Conservation (phyloP, 2,329 filamentous ascomycete species). For the Talaromyces sp. region DNA sequence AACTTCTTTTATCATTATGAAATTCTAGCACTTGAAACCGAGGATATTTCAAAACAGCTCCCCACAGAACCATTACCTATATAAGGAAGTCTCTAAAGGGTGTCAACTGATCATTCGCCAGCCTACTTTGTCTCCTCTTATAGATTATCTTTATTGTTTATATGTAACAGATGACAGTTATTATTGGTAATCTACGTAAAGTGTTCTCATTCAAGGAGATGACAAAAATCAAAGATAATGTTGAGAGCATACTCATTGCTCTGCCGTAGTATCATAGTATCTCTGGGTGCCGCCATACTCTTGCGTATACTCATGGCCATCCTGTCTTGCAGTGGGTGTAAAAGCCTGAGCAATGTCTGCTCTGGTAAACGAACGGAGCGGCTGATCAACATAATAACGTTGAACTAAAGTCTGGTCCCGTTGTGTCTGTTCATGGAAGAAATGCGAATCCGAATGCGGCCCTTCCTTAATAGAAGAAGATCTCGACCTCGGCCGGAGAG, state of each 20-base stretch:
- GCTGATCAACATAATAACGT: neutral
- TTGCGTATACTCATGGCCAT: neutral
- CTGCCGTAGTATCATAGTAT: neutral
- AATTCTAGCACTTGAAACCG: too few relatives aligned
- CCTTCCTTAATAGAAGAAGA: constrained; percentile 18
- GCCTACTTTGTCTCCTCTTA: neutral
- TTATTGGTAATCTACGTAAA: neutral
- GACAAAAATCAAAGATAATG: neutral
- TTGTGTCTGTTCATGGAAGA: neutral
- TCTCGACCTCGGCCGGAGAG: constrained; percentile 20
- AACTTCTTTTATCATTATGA: too few relatives aligned
- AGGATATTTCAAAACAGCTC: too few relatives aligned
- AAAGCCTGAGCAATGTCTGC: neutral
- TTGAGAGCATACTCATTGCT: neutral
- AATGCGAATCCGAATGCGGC: neutral
- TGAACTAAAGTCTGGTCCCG: neutral
- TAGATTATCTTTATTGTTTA: neutral
- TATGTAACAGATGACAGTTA: neutral
- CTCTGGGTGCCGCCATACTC: neutral
- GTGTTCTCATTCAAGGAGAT: neutral
- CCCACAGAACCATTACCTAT: too few relatives aligned
- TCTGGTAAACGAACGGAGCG: neutral
- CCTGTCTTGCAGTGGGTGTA: neutral
- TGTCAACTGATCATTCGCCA: too few relatives aligned
- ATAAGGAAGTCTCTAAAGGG: too few relatives aligned